Percentiles rank a stretch among this genome's conserved stretches.
Conservation (phyloP, 257 asterid genomes). For the Anisodus tanguticus region DNA sequence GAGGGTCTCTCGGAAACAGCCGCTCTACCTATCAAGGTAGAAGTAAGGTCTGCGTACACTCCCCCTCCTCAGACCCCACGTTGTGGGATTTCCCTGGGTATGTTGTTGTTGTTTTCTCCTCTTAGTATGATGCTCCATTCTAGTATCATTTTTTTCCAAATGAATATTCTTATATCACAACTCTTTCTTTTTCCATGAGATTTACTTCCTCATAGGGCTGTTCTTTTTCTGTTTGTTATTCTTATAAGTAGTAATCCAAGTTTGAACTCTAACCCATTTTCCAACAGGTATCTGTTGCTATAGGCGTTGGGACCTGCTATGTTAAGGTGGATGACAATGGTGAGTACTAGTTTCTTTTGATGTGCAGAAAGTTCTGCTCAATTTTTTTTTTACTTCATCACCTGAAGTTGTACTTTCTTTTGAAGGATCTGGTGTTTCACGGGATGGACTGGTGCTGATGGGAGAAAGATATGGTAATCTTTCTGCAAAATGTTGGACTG, state of each 20-base stretch:
- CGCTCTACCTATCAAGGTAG: too few relatives aligned
- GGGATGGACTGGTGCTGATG: conserved; percentile 76
- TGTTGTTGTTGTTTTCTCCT: not conserved
- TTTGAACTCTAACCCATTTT: conserved; percentile 28
- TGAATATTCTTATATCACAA: not conserved
- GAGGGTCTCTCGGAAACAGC: too few relatives aligned
- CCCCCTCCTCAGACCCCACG: too few relatives aligned
- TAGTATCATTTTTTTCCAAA: not conserved
- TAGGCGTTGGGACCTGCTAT: conserved; percentile 66
- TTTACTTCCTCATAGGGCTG: not conserved
- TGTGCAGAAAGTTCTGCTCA: not conserved
- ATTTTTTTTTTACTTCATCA: conserved; percentile 22
- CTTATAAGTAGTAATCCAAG: conserved; percentile 4
- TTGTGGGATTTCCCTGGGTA: too few relatives aligned
- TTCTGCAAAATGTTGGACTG: conserved; percentile 1
- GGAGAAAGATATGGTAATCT: conserved; percentile 84
- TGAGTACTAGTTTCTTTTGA: conserved; percentile 40
- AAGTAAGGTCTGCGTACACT: too few relatives aligned
- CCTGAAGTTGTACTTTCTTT: conserved; percentile 27
- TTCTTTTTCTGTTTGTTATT: conserved; percentile 5
- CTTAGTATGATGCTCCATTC: conserved; percentile 15
- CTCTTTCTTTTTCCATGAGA: not conserved
- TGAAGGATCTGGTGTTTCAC: conserved; percentile 79
- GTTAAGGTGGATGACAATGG: conserved; percentile 85
- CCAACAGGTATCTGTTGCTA: conserved; percentile 69